phyloP scores from a whole-genome alignment of 805 yeast species.

The Tanozyma kutaoensis region DNA sequence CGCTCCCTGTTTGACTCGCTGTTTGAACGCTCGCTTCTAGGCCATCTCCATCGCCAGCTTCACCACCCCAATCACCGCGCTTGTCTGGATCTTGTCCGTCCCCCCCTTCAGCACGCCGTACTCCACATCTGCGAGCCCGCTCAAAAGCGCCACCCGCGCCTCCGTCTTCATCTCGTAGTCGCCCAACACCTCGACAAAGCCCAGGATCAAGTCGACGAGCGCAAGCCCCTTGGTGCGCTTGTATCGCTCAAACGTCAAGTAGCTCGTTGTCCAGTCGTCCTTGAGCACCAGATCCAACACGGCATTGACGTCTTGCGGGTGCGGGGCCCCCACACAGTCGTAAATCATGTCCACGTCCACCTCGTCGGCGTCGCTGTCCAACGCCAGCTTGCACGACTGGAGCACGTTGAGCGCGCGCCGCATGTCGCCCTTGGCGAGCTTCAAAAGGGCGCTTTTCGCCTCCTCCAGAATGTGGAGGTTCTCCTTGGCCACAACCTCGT shows the following conservation, averaged over 20 bases:
- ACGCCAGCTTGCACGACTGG: constrained; percentile 85
- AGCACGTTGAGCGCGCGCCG: constrained; percentile 85
- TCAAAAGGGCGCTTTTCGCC: constrained; percentile 56
- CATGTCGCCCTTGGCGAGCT: constrained; percentile 90
- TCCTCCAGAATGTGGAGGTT: constrained; percentile 39
- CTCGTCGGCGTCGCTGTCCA: constrained; percentile 13
- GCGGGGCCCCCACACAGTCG: constrained; percentile 93
- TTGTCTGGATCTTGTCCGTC: constrained; percentile 75
- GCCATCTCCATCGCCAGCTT: constrained; percentile 57
- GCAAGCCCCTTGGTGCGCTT: constrained; percentile 78
- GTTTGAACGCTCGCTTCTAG: too few species aligned
- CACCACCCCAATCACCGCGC: constrained; percentile 81
- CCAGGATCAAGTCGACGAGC: constrained; percentile 68
- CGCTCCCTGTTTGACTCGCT: too few species aligned
- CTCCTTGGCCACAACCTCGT: constrained; percentile 60
- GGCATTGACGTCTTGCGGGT: constrained; percentile 69
- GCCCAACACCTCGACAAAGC: constrained; percentile 59
- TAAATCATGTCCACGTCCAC: constrained; percentile 69
- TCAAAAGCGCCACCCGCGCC: constrained; percentile 52
- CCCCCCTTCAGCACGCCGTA: constrained; percentile 90
- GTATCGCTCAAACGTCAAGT: constrained; percentile 48
- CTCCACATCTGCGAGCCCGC: constrained; percentile 76
- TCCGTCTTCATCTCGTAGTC: constrained; percentile 49
- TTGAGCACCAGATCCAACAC: constrained; percentile 66
- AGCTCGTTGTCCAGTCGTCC: constrained; percentile 81